Evolutionary conservation across 805 yeast genomes (phyloP), one percentile per base, ranked within the genome.

Genomic region (Yamadazyma takamatsuzukensis): DNA sequence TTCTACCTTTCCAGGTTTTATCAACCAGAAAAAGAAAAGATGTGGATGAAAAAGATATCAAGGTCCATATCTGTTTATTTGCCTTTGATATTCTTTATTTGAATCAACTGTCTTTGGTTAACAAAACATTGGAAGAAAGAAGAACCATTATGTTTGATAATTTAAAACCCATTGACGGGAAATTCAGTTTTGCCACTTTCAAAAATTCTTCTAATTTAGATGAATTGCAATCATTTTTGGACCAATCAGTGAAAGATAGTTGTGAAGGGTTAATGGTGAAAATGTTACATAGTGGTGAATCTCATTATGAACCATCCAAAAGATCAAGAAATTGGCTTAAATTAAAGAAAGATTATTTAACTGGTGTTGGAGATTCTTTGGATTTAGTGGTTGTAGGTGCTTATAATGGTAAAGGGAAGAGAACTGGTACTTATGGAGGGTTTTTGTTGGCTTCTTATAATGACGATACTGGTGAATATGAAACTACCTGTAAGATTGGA

Each of bases 241-340:
- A 93, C 54, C 85, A 86, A 52, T 82, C 96, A 2, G 85, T 93
- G 15, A 80, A 82, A 47, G 93, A 84, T 48, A 68, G 87, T 11
- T 93, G 98, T 55, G 98, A 93, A 58, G 98, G 98, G 0, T 69
- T 93, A 32, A 93, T 93, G 98, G 89, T 93, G 26, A 93, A 93
- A 54, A 78, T 86, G 59, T 62, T 90, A 22, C 81, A 83, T 36
- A 95, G 95, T 1, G 56, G 56, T 9, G 96, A 88, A 30, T 81
- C 94, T 3, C 75, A 65, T 33, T 93, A 93, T 54, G 96, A 93
- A 60, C 98, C 98, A 14, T 84, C 95, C 15, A 90, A 90, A 56
- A 73, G 98, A 53, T 85, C 96, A 2, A 70, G 96, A 36, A 89
- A 93, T 57, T 93, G 98, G 98, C 70, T 93, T 41, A 93, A 93